Evolutionary conservation across 2,329 filamentous ascomycete genomes (phyloP), one percentile per base, ranked within the genome.

Genomic region (Microthyrium microscopicum): DNA sequence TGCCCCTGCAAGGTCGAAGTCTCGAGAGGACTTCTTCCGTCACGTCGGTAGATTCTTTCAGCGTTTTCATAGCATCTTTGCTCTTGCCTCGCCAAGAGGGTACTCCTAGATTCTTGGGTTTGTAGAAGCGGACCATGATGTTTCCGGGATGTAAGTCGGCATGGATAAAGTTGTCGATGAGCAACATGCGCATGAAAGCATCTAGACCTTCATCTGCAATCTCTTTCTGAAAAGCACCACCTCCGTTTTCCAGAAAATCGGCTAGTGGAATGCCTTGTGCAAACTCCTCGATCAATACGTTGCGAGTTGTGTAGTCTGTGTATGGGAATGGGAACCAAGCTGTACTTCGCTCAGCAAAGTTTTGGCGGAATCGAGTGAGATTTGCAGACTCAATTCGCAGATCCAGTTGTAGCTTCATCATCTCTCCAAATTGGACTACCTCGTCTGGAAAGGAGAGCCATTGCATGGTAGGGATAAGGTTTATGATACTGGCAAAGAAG

Each of bases 101-200:
- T 1, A 91, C 60, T 31, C 77, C 70, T 0, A 87, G 69, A 40
- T 76, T 68, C 11, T 74, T 72, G 0, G 85, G 74, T 47, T 87
- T 75, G 56, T 95, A 94, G 60, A 98, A 98, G 41, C 91, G 83
- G 29, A 98, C 87, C 85, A 98, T 95, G 57, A 98, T 95, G 53
- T 98, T 98, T 18, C 89, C 89, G 0, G 89, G 89, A 51, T 98
- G 89, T 20, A 98, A 61, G 51, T 98, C 89, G 4, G 89, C 87
- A 50, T 98, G 89, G 18, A 94, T 77, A 53, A 98, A 98, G 53
- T 98, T 98, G 54, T 98, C 89, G 25, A 98, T 77, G 9, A 98
- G 66, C 12, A 98, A 62, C 89, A 98, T 98, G 47, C 85, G 82
- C 31, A 98, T 59, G 55, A 98, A 98, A 3, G 87, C 85, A 51